phyloP scores from a whole-genome alignment of 345 rosid genomes.

The Pistacia vera region DNA sequence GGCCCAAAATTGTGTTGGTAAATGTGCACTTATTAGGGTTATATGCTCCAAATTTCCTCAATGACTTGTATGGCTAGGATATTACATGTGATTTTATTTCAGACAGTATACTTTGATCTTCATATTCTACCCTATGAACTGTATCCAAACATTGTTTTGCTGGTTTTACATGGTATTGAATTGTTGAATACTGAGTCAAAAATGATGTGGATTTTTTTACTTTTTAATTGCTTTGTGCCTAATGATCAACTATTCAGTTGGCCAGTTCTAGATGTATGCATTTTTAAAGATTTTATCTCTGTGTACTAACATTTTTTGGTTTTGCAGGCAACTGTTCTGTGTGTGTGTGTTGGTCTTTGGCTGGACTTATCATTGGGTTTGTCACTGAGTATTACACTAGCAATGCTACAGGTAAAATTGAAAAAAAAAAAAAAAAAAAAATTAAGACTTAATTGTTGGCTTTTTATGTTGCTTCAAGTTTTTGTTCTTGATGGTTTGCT shows the following conservation, averaged over 20 bases:
- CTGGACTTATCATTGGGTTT: conserved; percentile 70
- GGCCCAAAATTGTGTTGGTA: too few relatives aligned
- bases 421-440: too few relatives aligned
- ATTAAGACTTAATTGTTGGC: background rate
- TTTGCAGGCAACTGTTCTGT: conserved; percentile 67
- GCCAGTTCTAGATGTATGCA: background rate
- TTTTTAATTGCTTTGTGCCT: too few relatives aligned
- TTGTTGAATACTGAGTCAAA: background rate
- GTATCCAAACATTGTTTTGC: too few relatives aligned
- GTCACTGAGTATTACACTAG: conserved; percentile 73
- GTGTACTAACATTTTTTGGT: conserved; percentile 13
- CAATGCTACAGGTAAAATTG: conserved; percentile 65
- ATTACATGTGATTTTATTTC: background rate
- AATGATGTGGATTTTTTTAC: background rate
- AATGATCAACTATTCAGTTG: too few relatives aligned
- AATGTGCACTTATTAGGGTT: background rate
- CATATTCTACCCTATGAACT: background rate
- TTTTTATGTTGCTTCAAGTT: background rate
- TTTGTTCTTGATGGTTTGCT: background rate
- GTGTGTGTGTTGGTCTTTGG: conserved; percentile 75
- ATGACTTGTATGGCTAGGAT: background rate
- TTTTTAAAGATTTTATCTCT: background rate
- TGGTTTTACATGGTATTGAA: background rate
- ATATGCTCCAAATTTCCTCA: background rate
- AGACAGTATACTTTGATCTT: background rate